Evolutionary conservation across 768 basidiomycete species (phyloP).

Genomic region (Hericium alpestre): DNA sequence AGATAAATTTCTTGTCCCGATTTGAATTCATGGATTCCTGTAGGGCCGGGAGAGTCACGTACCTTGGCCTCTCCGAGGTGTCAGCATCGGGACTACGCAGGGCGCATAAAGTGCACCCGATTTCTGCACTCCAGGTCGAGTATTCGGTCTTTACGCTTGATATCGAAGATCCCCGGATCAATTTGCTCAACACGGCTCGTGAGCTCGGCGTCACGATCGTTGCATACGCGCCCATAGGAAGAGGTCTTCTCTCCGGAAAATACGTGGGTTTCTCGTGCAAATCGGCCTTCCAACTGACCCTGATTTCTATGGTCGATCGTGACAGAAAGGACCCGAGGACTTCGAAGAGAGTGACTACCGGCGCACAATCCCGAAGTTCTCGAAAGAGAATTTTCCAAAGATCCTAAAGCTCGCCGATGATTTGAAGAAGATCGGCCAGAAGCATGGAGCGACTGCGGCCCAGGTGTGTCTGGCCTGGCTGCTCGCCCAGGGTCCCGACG

Average conservation of each 20-base stretch:
- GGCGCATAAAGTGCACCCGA: slow-evolving; percentile 27
- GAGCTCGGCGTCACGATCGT: slow-evolving; percentile 26
- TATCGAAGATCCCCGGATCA: slow-evolving; percentile 17
- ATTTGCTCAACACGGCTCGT: slow-evolving; percentile 17
- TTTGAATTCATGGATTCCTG: neutral
- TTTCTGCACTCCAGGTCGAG: slow-evolving; percentile 27
- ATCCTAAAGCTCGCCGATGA: slow-evolving; percentile 28
- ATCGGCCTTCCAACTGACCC: neutral
- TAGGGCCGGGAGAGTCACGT: slow-evolving; percentile 25
- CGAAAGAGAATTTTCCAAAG: slow-evolving; percentile 33
- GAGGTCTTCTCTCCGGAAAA: slow-evolving; percentile 22
- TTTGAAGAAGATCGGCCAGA: slow-evolving; percentile 22
- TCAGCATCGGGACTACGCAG: slow-evolving; percentile 25
- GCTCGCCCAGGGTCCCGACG: slow-evolving; percentile 34
- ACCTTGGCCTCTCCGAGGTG: slow-evolving; percentile 26
- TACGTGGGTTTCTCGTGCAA: slow-evolving; percentile 16
- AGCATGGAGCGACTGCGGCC: slow-evolving; percentile 16
- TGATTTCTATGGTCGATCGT: neutral
- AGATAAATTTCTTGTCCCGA: slow-evolving; percentile 10
- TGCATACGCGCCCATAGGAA: slow-evolving; percentile 25
- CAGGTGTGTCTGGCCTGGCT: slow-evolving; percentile 31
- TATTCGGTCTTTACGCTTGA: slow-evolving; percentile 29
- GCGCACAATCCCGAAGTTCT: slow-evolving; percentile 16
- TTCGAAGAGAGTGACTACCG: slow-evolving; percentile 21
- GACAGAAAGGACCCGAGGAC: slow-evolving; percentile 20